Evolutionary conservation across 768 basidiomycete species (phyloP), one percentile per base, ranked within the genome.

Genomic region (Rhodocollybia butyracea): DNA sequence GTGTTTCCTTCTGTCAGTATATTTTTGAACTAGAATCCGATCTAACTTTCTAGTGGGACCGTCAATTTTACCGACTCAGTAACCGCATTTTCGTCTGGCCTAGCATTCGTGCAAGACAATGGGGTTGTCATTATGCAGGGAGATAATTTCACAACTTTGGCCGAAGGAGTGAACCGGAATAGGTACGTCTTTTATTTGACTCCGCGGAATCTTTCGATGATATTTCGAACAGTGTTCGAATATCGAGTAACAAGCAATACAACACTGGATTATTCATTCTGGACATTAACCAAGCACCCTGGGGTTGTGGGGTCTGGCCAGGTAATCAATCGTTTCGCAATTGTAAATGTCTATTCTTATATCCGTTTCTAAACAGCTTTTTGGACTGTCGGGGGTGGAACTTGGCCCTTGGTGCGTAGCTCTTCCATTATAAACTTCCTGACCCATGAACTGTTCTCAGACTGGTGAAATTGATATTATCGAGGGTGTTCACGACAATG

Each of bases 231-330:
- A 89, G 93, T 60, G 86, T 96, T 56, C 86, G 93, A 42, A 85
- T 96, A 67, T 83, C 82, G 43, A 87, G 85, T 59, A 64, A 77
- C 36, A 74, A 76, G 6, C 64, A 72, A 43, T 91, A 89, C 65
- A 88, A 83, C 57, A 83, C 86, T 10, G 93, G 93, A 29, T 74
- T 96, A 21, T 92, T 94, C 65, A 80, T 96, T 57, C 75, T 95
- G 24, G 93, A 96, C 65, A 76, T 91, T 30, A 83, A 86, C 55
- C 84, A 80, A 68, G 91, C 92, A 43, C 93, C 93, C 0, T 91
- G 87, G 83, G 94, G 93, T 52, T 96, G 93, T 70, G 88, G 80
- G 61, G 82, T 86, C 21, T 93, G 93, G 92, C 91, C 91, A 40
- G n/a, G n/a, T n/a, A n/a, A n/a, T n/a, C n/a, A n/a, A n/a, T n/a